These are phyloP conservation scores for Cercospora brassicicola DNA, from an alignment of 2,329 filamentous ascomycete species.

Conservation along the genomic window DNA sequence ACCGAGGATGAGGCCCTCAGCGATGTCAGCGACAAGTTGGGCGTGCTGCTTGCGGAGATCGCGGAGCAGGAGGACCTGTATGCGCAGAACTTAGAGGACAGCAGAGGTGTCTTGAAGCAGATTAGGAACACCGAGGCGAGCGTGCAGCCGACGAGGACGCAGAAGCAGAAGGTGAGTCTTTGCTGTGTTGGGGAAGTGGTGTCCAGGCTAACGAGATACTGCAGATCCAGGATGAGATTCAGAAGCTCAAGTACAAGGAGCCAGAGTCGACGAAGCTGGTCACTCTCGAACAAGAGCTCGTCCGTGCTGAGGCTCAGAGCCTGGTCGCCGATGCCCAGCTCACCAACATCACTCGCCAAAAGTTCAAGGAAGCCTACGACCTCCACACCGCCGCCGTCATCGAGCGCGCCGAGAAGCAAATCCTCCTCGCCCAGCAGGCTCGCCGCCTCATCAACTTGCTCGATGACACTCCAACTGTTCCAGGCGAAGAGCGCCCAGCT, in stretches of 20 bases:
- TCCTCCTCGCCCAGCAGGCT: slow-evolving; percentile 87
- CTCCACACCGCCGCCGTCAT: slow-evolving; percentile 86
- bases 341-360: slow-evolving; percentile 91
- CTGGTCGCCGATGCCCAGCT: slow-evolving; percentile 95
- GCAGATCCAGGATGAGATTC: slow-evolving; percentile 83
- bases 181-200: slow-evolving; percentile 51
- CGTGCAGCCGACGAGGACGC: slow-evolving; percentile 86
- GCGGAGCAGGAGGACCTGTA: slow-evolving; percentile 91
- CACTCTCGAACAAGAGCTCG: slow-evolving; percentile 91
- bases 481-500: slow-evolving; percentile 71
- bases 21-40: slow-evolving; percentile 93
- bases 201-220: not conserved
- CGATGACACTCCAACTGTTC: slow-evolving; percentile 85
- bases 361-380: slow-evolving; percentile 92
- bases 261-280: slow-evolving; percentile 78
- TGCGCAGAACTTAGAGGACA: slow-evolving; percentile 83
- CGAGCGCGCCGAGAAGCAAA: slow-evolving; percentile 95
- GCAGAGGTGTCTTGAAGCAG: slow-evolving; percentile 77
- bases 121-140: slow-evolving; percentile 95
- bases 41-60: slow-evolving; percentile 86
- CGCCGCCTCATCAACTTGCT: slow-evolving; percentile 80
- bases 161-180: slow-evolving; percentile 65
- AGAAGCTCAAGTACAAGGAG: slow-evolving; percentile 87
- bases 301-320: slow-evolving; percentile 92
- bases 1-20: slow-evolving; percentile 83